phyloP scores from a whole-genome alignment of 352 stramenopile species.

The Globisporangium paddicum region DNA sequence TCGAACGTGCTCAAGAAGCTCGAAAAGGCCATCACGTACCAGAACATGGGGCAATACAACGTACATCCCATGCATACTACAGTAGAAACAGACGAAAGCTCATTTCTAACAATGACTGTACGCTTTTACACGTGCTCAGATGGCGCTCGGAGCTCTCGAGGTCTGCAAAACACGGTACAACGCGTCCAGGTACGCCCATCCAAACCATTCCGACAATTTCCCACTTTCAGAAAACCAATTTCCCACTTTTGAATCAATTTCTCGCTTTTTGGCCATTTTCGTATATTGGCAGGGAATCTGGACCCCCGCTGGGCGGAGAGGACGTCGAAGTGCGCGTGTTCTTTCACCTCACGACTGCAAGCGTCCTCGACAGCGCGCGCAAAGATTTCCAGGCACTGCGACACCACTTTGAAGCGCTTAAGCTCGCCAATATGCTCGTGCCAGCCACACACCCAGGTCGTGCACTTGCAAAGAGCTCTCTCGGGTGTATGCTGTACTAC shows the following conservation, averaged over 20 bases:
- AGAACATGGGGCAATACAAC: conserved; percentile 60
- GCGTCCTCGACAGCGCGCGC: conserved; percentile 48
- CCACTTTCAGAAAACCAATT: neutral
- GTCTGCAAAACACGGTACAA: conserved; percentile 32
- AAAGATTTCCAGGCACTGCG: conserved; percentile 41
- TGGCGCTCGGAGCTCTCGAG: conserved; percentile 50
- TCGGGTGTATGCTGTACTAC: conserved; percentile 61
- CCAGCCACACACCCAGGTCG: conserved; percentile 27
- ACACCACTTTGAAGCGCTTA: conserved; percentile 51
- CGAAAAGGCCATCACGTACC: conserved; percentile 53
- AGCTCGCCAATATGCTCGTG: conserved; percentile 25
- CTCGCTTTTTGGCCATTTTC: neutral
- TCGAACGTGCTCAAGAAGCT: conserved; percentile 37
- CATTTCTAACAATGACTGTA: neutral
- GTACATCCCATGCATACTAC: conserved; percentile 26
- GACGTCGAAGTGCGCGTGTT: conserved; percentile 44
- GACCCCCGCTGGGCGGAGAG: neutral
- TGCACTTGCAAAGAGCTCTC: conserved; percentile 39
- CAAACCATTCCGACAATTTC: neutral
- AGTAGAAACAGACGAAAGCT: neutral
- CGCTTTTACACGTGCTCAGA: no score
- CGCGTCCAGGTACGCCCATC: conserved; percentile 21
- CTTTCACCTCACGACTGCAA: conserved; percentile 44
- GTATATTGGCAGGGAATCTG: neutral
- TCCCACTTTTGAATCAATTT: neutral